Base-by-base conservation (phyloP, 2,329 filamentous ascomycete genomes). In the Akanthomyces dipterigenus region DNA sequence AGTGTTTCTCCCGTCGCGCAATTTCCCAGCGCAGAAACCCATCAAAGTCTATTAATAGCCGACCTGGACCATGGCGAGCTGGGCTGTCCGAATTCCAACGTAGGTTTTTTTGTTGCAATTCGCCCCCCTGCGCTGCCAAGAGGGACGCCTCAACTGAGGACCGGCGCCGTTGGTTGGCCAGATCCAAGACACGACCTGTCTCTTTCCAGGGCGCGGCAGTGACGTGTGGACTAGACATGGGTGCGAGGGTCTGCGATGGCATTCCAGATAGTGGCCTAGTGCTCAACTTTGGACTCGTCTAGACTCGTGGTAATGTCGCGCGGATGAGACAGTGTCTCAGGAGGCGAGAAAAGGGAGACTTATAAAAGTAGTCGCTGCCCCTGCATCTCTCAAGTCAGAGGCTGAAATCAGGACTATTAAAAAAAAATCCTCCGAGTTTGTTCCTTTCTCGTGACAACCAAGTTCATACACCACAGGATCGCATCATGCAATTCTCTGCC, bases 401-500 rank as follows among this genome's bases (percentile, higher is more conserved):
- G 12, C 16, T 31, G 4, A 8, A 31, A 31, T 8, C 4, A 8
- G 28, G 31, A 34, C 31, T 7, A 34, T 34, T 9, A 34, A 31
- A 31, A 31, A 31, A 31, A n/a, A n/a, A n/a, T n/a, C n/a, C n/a
- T n/a, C n/a, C n/a, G n/a, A n/a, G n/a, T n/a, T n/a, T n/a, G n/a
- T n/a, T n/a, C n/a, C n/a, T n/a, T n/a, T 31, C 9, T 31, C 9
- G 5, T 31, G 5, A 31, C 34, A 36, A 36, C 12, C 34, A 36
- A 11, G 8, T 36, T 9, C 3, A 14, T 18, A 28, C 5, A 42
- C 14, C n/a, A 18, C 8, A 24, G 7, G 8, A 20, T 40, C 12
- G 12, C 57, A 43, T 6, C 31, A 61, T 61, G 58, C 55, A 61
- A 31, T 22, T 61, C 28, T 42, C 18, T 22, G 42, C 50, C n/a